Base-by-base conservation (phyloP, 2,329 filamentous ascomycete genomes). In the Incumbomyces delicatus region DNA sequence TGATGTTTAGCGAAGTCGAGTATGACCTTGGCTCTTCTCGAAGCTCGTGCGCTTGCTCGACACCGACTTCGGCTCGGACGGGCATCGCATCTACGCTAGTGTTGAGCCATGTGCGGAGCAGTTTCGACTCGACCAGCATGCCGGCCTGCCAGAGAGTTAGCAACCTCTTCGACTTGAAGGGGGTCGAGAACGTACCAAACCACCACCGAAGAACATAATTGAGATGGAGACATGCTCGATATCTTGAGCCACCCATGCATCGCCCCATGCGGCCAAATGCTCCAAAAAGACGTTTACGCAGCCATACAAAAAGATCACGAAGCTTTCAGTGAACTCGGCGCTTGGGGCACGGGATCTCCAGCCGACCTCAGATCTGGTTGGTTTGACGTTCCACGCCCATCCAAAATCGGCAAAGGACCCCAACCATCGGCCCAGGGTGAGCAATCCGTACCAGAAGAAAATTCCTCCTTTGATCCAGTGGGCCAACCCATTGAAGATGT, bases 381-480 rank as follows among this genome's bases (percentile, higher is more conserved):
- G 87, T 50, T 85, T 84, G 50, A 89, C 66, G 59, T 96, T 96
- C 90, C 90, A 95, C 0, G 88, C 87, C 90, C 90, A 96, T 54
- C 90, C 90, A 47, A 90, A 76, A 50, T 95, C 86, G 48, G 85
- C 81, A 62, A 94, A 96, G 62, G 85, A 85, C 20, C 90, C 90
- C 60, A 88, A 80, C 84, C 87, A 95, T 47, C 90, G 82, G 27
- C 87, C 88, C 3, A 96, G 73, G 0, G 87, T 94, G 50, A 95
- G 68, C 16, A 95, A 67, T 7, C 90, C 90, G 53, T 94, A 86
- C 81, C 87, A 92, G 68, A 95, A 87, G 71, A 96, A 96, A 46
- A 96, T 84, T 2, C 86, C 86, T 38, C 90, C 90, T 63, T 96
- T 96, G 63, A 95, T 81, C 70, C 87, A 95, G 61, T 96, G 90